phyloP scores from a whole-genome alignment of 106 monocot genomes.

The Narthecium ossifragum region DNA sequence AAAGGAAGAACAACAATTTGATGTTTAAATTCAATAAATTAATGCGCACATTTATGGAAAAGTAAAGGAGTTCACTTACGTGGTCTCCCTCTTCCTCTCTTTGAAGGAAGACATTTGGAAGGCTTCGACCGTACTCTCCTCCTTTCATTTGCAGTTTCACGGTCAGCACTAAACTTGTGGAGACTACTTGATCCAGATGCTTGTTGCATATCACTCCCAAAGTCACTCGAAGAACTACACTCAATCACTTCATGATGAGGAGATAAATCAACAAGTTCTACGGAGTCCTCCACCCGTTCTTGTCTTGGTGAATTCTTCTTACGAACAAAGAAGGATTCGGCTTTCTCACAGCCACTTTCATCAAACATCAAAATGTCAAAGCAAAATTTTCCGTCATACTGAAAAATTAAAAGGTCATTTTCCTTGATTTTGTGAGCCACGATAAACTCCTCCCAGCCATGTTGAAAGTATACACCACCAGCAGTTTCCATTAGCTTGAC shows the following conservation, averaged over 20 bases:
- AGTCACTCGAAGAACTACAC: conserved; percentile 7
- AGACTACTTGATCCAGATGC: neutral
- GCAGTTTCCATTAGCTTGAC: conserved; percentile 14
- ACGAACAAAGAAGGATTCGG: conserved; percentile 7
- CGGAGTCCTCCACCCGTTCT: conserved; percentile 3
- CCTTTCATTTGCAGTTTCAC: neutral
- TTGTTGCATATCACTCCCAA: neutral
- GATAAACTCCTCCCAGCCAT: conserved; percentile 26
- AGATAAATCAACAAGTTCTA: conserved; percentile 4
- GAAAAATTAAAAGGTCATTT: conserved; percentile 21
- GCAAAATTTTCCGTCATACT: conserved; percentile 16
- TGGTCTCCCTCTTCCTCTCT: neutral
- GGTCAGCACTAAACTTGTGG: neutral
- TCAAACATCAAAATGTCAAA: conserved; percentile 28
- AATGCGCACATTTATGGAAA: neutral
- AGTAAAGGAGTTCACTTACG: neutral
- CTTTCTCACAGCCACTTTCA: conserved; percentile 24
- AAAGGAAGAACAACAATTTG: neutral
- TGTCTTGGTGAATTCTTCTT: neutral
- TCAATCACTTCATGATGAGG: neutral
- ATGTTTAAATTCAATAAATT: neutral
- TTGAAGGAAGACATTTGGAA: neutral
- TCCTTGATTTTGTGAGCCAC: conserved; percentile 17
- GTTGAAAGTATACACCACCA: conserved; percentile 10
- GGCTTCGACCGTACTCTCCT: neutral